phyloP scores from a whole-genome alignment of 768 basidiomycete species.

The Galerina sulciceps region DNA sequence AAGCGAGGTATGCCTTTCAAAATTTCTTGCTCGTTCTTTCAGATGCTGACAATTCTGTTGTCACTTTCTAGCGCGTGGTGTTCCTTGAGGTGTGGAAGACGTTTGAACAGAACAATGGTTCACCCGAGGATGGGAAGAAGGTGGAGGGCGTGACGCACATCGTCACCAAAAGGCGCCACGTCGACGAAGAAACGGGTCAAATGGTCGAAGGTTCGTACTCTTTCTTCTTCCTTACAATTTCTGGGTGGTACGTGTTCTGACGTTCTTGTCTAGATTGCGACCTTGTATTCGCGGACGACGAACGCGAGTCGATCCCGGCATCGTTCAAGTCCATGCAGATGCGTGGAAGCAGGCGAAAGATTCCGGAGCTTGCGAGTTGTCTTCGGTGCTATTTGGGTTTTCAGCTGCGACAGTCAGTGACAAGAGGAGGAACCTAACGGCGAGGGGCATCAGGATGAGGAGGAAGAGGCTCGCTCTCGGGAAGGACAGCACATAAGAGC shows the following conservation, averaged over 20 bases:
- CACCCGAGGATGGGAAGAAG: constrained; percentile 72
- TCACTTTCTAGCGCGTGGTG: constrained; percentile 72
- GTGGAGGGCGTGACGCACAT: constrained; percentile 95
- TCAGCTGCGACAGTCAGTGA: constrained; percentile 56
- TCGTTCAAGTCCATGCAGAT: constrained; percentile 94
- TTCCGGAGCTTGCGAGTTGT: constrained; percentile 85
- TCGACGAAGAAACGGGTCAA: constrained; percentile 84
- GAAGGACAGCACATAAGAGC: too few species aligned
- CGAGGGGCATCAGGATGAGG: constrained; percentile 44
- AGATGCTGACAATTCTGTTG: constrained; percentile 1
- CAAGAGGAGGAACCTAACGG: constrained; percentile 56
- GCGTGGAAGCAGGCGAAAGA: constrained; percentile 78
- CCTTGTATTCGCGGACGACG: constrained; percentile 95
- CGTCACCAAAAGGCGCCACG: constrained; percentile 48
- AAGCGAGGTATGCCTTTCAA: constrained; percentile 65
- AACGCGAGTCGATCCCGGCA: constrained; percentile 89
- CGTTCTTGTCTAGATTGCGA: constrained; percentile 93
- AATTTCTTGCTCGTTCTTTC: background rate
- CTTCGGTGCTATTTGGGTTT: constrained; percentile 76
- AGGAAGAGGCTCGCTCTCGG: constrained; percentile 44
- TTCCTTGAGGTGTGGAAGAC: constrained; percentile 95
- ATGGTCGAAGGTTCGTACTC: constrained; percentile 75
- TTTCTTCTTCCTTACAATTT: background rate
- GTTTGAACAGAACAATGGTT: constrained; percentile 85
- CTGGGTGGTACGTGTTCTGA: constrained; percentile 64